Evolutionary conservation across 208 protist genomes (phyloP).

Genomic region (Wallacemonas collosoma): DNA sequence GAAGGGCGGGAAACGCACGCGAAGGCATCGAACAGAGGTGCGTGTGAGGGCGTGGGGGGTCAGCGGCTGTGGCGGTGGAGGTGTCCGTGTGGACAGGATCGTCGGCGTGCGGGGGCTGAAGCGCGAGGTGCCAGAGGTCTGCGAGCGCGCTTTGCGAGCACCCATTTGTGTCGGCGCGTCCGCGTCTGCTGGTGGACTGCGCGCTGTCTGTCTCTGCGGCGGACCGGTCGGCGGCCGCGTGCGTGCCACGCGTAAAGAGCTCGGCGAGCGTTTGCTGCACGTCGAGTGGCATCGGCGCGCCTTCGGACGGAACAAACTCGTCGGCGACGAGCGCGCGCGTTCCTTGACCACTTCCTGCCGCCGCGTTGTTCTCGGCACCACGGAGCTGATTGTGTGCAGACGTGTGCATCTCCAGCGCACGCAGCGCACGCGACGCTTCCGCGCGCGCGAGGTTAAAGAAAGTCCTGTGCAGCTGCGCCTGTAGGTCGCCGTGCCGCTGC

Average conservation of each 20-base stretch:
- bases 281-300: background rate
- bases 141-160: background rate
- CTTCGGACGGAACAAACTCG: no score
- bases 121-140: background rate
- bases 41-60: background rate
- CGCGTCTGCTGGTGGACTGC: no score
- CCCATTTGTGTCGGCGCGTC: no score
- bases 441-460: background rate
- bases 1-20: background rate
- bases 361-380: background rate
- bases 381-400: no score
- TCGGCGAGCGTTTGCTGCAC: background rate
- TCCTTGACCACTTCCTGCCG: background rate
- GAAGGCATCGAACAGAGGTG: background rate
- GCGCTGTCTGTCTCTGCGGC: background rate
- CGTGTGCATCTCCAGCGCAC: background rate
- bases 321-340: no score
- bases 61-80: no score
- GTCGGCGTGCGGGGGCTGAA: background rate
- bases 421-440: slow-evolving; percentile 6
- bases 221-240: no score
- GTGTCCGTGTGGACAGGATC: no score
- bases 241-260: background rate
- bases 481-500: background rate
- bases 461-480: background rate